Percentiles rank a stretch among this genome's conserved stretches.
phyloP scores from a whole-genome alignment of 2,329 filamentous ascomycete species.

The Arthrocladium fulminans region DNA sequence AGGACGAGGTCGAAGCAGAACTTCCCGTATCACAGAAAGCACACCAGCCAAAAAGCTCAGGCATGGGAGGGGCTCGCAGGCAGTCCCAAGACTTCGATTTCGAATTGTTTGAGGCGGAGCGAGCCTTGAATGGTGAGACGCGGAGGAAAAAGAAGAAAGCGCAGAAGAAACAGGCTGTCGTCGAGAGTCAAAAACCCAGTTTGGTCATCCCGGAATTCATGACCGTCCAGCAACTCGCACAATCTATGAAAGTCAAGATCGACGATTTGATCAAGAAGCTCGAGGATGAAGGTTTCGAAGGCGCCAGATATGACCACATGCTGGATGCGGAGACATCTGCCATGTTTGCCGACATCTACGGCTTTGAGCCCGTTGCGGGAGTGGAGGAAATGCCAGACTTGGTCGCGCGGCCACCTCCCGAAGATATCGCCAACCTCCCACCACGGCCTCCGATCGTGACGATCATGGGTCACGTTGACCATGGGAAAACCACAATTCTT shows the following conservation, averaged over 20 bases:
- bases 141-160: slow-evolving; percentile 37
- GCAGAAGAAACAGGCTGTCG: slow-evolving; percentile 32
- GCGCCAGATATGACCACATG: slow-evolving; percentile 71
- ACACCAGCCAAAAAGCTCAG: background rate
- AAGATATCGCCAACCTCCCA: slow-evolving; percentile 60
- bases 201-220: slow-evolving; percentile 87
- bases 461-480: slow-evolving; percentile 98
- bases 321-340: slow-evolving; percentile 85
- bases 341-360: slow-evolving; percentile 84
- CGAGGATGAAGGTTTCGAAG: slow-evolving; percentile 80
- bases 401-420: slow-evolving; percentile 56
- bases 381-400: slow-evolving; percentile 58
- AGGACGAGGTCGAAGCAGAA: slow-evolving; percentile 31
- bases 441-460: slow-evolving; percentile 84
- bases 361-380: slow-evolving; percentile 75
- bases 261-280: slow-evolving; percentile 66
- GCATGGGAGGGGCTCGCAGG: background rate
- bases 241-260: slow-evolving; percentile 61
- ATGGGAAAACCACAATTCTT: slow-evolving; percentile 93
- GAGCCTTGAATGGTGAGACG: slow-evolving; percentile 18
- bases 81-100: slow-evolving; percentile 3
- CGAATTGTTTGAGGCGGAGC: slow-evolving; percentile 9
- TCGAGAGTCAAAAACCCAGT: slow-evolving; percentile 38
- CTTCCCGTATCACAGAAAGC: slow-evolving; percentile 27
- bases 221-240: slow-evolving; percentile 72